phyloP scores from a whole-genome alignment of 2,329 filamentous ascomycete genomes.

The Pseudocercospora crystallina region DNA sequence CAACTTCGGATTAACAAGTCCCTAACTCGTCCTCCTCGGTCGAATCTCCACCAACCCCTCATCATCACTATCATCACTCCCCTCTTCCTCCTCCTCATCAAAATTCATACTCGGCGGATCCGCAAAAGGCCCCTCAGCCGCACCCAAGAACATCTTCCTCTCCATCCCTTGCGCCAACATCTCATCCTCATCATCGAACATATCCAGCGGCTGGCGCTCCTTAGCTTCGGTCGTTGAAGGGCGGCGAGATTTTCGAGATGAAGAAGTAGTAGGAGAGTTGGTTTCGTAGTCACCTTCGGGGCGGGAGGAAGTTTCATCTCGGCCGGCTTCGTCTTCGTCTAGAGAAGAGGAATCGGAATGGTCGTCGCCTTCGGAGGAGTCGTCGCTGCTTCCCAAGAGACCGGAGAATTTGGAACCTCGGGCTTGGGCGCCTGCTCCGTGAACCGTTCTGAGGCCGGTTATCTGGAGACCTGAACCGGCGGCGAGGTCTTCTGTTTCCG shows the following conservation, averaged over 20 bases:
- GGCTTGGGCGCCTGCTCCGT: constrained; percentile 11
- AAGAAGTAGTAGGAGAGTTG: background rate
- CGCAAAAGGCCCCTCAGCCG: constrained; percentile 22
- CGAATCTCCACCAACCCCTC: constrained; percentile 36
- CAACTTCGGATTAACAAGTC: constrained; percentile 6
- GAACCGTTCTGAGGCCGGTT: constrained; percentile 25
- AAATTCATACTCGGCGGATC: constrained; percentile 13
- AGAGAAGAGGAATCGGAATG: constrained; percentile 45
- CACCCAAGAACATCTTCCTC: constrained; percentile 14
- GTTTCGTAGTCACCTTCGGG: constrained; percentile 45
- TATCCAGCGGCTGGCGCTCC: constrained; percentile 31
- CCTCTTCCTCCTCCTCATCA: constrained; percentile 22
- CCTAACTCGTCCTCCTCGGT: constrained; percentile 32
- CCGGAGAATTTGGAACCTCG: constrained; percentile 25
- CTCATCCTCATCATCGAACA: constrained; percentile 28
- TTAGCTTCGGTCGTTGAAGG: constrained; percentile 39
- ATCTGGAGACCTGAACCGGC: constrained; percentile 24
- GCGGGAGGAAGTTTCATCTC: constrained; percentile 37
- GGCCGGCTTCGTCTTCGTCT: constrained; percentile 34
- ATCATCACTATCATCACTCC: constrained; percentile 26
- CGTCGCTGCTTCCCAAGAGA: constrained; percentile 32
- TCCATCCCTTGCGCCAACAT: constrained; percentile 14
- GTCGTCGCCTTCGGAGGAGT: constrained; percentile 42
- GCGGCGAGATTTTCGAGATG: constrained; percentile 14
- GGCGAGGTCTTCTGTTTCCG: constrained; percentile 11